Percentiles rank a stretch among this genome's conserved stretches.
phyloP scores from a whole-genome alignment of 768 basidiomycete species.

The Amanita rubescens region DNA sequence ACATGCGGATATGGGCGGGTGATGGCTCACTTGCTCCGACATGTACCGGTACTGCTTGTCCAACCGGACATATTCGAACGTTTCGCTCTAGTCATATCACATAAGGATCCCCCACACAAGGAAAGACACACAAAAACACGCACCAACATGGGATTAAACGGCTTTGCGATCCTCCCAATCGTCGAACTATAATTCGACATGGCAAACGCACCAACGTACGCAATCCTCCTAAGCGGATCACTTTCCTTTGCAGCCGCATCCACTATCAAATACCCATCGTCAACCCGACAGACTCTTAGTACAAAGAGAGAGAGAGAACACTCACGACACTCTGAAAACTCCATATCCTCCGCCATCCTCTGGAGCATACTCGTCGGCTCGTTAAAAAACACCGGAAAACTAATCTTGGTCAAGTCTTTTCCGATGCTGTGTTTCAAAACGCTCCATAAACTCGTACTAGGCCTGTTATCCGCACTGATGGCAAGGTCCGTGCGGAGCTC shows the following conservation, averaged over 20 bases:
- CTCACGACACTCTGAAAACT: slow-evolving; percentile 88
- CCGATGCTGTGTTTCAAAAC: slow-evolving; percentile 94
- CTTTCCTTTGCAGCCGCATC: slow-evolving; percentile 74
- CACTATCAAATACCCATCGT: slow-evolving; percentile 38
- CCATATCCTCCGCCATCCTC: slow-evolving; percentile 98
- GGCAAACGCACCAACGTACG: slow-evolving; percentile 92
- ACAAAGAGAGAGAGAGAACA: slow-evolving; percentile 11
- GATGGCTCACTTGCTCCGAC: slow-evolving; percentile 96
- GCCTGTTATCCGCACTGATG: slow-evolving; percentile 66
- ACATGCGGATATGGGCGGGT: slow-evolving; percentile 94
- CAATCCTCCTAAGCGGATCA: slow-evolving; percentile 77
- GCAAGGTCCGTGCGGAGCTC: slow-evolving; percentile 53
- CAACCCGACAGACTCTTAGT: background rate
- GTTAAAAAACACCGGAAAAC: slow-evolving; percentile 90
- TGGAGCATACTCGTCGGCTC: slow-evolving; percentile 96
- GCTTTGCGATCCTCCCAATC: slow-evolving; percentile 93
- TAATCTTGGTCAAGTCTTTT: slow-evolving; percentile 94
- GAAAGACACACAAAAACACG: slow-evolving; percentile 18
- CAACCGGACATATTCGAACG: slow-evolving; percentile 86
- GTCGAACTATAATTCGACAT: slow-evolving; percentile 98
- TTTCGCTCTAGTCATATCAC: slow-evolving; percentile 58
- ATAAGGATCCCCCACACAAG: background rate
- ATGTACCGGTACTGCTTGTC: slow-evolving; percentile 89
- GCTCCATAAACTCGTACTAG: slow-evolving; percentile 87
- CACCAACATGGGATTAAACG: slow-evolving; percentile 93